Evolutionary conservation across 148 eudicot species (phyloP).

Genomic region (Linanthus parryae): DNA sequence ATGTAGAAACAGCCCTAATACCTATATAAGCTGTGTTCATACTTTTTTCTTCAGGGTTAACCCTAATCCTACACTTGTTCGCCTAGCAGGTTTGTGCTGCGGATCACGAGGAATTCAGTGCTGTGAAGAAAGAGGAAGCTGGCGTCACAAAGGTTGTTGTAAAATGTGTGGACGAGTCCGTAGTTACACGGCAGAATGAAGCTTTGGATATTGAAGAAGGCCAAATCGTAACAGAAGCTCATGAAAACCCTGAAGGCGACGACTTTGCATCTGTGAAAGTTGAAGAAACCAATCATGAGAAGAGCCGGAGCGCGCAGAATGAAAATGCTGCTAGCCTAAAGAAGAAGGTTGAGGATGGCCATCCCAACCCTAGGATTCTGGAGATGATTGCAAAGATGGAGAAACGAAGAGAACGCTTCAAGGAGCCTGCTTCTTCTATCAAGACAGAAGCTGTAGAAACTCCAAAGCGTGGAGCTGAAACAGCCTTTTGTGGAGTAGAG

Average conservation of each 20-base stretch:
- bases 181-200: conserved; percentile 9
- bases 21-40: no score
- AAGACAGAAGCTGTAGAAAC: conserved; percentile 9
- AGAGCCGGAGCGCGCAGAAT: neutral
- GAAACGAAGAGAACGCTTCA: conserved; percentile 34
- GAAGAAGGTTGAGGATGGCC: conserved; percentile 2
- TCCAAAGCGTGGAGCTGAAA: conserved; percentile 6
- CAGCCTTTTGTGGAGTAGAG: conserved; percentile 7
- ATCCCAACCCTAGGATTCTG: conserved; percentile 18
- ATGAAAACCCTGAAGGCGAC: conserved; percentile 2
- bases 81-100: no score
- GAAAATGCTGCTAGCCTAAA: conserved; percentile 12
- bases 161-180: conserved; percentile 7
- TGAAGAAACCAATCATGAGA: conserved; percentile 9
- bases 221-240: conserved; percentile 25
- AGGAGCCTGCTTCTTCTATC: conserved; percentile 20
- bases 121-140: conserved; percentile 1
- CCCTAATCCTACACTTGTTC: no score
- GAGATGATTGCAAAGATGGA: conserved; percentile 36
- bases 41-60: no score
- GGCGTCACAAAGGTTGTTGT: neutral
- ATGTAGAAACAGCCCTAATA: no score
- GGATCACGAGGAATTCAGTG: neutral
- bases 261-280: neutral
- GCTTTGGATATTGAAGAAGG: conserved; percentile 35